Conservation (phyloP, 306 rosid species). For the Argentina anserina region DNA sequence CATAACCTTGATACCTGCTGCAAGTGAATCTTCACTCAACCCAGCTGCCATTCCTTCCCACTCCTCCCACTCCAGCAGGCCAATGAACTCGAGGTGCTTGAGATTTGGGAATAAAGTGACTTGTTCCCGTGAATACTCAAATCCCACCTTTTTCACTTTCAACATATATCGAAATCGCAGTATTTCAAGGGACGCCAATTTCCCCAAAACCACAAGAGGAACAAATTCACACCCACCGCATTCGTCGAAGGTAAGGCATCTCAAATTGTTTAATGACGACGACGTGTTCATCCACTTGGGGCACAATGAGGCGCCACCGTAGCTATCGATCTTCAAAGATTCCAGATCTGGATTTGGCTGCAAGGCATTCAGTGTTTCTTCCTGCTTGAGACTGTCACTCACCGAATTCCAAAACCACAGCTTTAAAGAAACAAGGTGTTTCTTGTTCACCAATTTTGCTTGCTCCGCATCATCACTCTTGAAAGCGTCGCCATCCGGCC, state of each 20-base stretch:
- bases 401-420: too few species aligned
- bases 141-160: background rate
- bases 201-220: too few species aligned
- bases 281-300: background rate
- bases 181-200: too few species aligned
- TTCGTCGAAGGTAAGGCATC: accelerated
- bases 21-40: background rate
- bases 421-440: background rate
- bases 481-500: too few species aligned
- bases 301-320: background rate
- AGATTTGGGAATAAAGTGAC: background rate
- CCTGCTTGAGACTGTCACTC: too few species aligned
- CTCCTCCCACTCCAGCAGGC: accelerated
- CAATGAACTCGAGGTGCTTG: accelerated
- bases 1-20: background rate
- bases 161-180: background rate
- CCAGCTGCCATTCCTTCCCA: background rate
- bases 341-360: too few species aligned
- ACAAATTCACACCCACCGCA: background rate
- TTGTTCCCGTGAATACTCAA: background rate
- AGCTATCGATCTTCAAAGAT: too few species aligned
- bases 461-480: background rate
- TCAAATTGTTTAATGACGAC: background rate
- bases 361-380: too few species aligned
- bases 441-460: background rate